Evolutionary conservation across 495 filamentous ascomycete species (phyloP), one percentile per base, ranked within the genome.

Genomic region (Penicillium mononematosum): DNA sequence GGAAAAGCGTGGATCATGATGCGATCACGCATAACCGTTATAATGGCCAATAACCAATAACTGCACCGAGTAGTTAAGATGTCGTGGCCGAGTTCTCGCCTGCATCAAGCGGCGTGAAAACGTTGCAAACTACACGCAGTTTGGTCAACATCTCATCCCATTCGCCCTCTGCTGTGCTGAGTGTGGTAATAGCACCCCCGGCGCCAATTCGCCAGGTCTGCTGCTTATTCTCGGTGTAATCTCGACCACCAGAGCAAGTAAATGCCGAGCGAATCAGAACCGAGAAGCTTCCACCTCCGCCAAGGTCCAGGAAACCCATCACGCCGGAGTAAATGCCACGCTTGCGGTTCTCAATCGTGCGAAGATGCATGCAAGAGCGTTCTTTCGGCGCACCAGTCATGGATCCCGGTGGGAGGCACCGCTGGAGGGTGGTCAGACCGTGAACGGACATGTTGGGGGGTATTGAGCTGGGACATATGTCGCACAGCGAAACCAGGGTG

Each of bases 331-430:
- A 98, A 29, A 97, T 70, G 1, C 90, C 85, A n/a, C 93, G 78
- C 16, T 73, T 70, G 12, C 77, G 65, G n/a, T 65, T 66, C 66
- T 97, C 93, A 45, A 96, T 80, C 0, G 69, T 66, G 50, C 78
- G 70, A 41, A 98, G 77, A 44, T 97, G 79, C 80, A 96, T 84
- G 67, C 93, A 96, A 38, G 85, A 89, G 20, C 93, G 83, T 64
- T 89, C 89, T 76, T 98, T 98, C 0, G 93, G 93, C 6, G 93
- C 93, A 16, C 93, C 93, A 3, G 93, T 98, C 93, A 98, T 98
- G 45, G 85, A 89, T 0, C 94, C 94, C 0, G 94, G 92, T 0
- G 93, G 94, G 4, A 98, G 77, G 38, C 83, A 87, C 2, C 82
- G 78, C 9, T 90, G 85, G 0, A 98, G 79, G 22, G 91, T 88